Conservation (phyloP, 192 early-diverging fungal species). For the Coemansia sp. region DNA sequence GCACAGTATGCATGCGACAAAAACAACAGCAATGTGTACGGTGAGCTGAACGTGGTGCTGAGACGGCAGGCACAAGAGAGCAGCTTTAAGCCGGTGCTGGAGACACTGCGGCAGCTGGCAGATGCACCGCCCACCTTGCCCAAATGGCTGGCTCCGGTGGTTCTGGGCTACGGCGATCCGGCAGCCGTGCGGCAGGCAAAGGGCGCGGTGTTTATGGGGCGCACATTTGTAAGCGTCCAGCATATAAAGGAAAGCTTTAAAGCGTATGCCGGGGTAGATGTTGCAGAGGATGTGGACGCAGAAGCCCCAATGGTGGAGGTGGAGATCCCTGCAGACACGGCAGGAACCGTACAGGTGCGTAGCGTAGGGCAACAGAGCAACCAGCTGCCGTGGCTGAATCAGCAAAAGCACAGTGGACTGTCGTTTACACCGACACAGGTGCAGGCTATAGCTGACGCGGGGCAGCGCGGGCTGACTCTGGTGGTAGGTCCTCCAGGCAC, state of each 20-base stretch:
- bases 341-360: conserved; percentile 51
- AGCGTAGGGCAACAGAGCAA: conserved; percentile 51
- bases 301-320: conserved; percentile 21
- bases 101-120: conserved; percentile 87
- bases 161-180: conserved; percentile 96
- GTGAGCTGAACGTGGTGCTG: conserved; percentile 85
- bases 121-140: conserved; percentile 61
- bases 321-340: conserved; percentile 54
- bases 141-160: conserved; percentile 85
- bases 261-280: conserved; percentile 1
- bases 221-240: conserved; percentile 83
- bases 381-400: conserved; percentile 61
- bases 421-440: conserved; percentile 84
- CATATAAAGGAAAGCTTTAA: conserved; percentile 73
- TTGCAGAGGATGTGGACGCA: neutral
- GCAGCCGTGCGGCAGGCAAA: conserved; percentile 46
- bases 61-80: conserved; percentile 86
- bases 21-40: conserved; percentile 61
- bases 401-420: conserved; percentile 69
- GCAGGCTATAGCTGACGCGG: conserved; percentile 83
- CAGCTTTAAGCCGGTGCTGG: conserved; percentile 90
- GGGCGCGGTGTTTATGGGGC: conserved; percentile 72
- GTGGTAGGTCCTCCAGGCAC: conserved; percentile 98
- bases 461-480: conserved; percentile 83
- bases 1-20: conserved; percentile 69